phyloP scores from a whole-genome alignment of 1,284 basidiomycete species.

The Tremellales sp. region DNA sequence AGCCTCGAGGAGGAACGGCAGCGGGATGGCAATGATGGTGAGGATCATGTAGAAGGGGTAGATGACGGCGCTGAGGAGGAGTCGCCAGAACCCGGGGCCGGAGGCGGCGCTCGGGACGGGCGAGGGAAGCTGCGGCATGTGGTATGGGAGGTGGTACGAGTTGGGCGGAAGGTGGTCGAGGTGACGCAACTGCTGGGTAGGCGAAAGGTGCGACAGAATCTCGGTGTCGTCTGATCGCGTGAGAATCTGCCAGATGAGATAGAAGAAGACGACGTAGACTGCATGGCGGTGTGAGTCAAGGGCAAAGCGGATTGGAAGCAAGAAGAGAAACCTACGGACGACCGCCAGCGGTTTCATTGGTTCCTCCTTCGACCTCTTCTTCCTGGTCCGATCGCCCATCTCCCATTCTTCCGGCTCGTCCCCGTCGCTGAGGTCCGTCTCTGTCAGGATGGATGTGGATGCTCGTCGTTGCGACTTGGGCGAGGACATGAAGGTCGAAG shows the following conservation, averaged over 20 bases:
- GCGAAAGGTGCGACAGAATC: constrained; percentile 34
- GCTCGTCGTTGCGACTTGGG: no score
- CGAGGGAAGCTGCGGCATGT: constrained; percentile 12
- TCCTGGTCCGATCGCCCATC: constrained; percentile 1
- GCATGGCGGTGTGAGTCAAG: constrained; percentile 1
- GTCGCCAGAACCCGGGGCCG: constrained; percentile 18
- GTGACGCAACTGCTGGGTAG: constrained; percentile 18
- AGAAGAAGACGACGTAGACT: constrained; percentile 44
- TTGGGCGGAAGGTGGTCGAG: constrained; percentile 34
- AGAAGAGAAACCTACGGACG: constrained; percentile 32
- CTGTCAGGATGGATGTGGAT: no score
- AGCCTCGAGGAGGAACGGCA: constrained; percentile 30
- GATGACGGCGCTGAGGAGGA: constrained; percentile 21
- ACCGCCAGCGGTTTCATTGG: constrained; percentile 42
- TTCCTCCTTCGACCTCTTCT: constrained; percentile 31
- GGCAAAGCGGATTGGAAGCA: background rate
- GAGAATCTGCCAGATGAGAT: constrained; percentile 43
- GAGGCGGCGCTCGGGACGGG: constrained; percentile 3
- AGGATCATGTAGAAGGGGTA: constrained; percentile 39
- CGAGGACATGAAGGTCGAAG: no score
- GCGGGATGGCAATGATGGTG: constrained; percentile 33
- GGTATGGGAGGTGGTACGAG: constrained; percentile 25
- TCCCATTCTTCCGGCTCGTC: constrained; percentile 6
- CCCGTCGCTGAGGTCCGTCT: no score
- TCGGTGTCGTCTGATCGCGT: constrained; percentile 43